phyloP scores from a whole-genome alignment of 2,329 filamentous ascomycete genomes.

The Aspergillus sp. region DNA sequence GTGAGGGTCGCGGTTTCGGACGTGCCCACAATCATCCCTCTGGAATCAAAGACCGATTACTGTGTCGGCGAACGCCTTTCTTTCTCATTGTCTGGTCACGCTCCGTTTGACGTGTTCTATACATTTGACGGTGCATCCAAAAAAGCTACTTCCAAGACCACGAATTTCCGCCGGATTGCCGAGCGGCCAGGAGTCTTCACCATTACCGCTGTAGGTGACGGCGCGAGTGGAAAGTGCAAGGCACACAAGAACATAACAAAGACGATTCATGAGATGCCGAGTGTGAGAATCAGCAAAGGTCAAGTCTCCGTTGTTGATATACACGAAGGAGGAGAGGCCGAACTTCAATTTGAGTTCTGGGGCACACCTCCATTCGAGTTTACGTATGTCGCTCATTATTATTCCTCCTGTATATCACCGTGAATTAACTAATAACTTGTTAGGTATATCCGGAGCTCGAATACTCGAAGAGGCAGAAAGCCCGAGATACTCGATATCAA shows the following conservation, averaged over 20 bases:
- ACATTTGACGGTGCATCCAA: conserved; percentile 77
- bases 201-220: conserved; percentile 84
- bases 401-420: background rate
- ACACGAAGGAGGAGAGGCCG: conserved; percentile 91
- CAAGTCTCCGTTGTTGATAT: conserved; percentile 82
- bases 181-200: conserved; percentile 86
- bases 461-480: conserved; percentile 75
- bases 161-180: conserved; percentile 88
- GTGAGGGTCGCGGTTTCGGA: conserved; percentile 93
- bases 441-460: conserved; percentile 83
- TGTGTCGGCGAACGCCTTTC: conserved; percentile 94
- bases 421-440: conserved; percentile 18
- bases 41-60: conserved; percentile 83
- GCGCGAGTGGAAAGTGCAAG: conserved; percentile 78
- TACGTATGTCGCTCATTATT: conserved; percentile 54
- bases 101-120: conserved; percentile 92
- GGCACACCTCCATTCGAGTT: conserved; percentile 97
- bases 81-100: conserved; percentile 85
- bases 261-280: conserved; percentile 86
- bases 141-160: conserved; percentile 71
- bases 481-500: conserved; percentile 84
- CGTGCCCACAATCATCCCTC: conserved; percentile 83
- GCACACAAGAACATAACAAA: conserved; percentile 77
- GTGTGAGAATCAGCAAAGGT: conserved; percentile 85
- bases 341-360: conserved; percentile 93